Evolutionary conservation across 2,329 filamentous ascomycete genomes (phyloP).

Genomic region (Ceratocystis cacaofunesta): DNA sequence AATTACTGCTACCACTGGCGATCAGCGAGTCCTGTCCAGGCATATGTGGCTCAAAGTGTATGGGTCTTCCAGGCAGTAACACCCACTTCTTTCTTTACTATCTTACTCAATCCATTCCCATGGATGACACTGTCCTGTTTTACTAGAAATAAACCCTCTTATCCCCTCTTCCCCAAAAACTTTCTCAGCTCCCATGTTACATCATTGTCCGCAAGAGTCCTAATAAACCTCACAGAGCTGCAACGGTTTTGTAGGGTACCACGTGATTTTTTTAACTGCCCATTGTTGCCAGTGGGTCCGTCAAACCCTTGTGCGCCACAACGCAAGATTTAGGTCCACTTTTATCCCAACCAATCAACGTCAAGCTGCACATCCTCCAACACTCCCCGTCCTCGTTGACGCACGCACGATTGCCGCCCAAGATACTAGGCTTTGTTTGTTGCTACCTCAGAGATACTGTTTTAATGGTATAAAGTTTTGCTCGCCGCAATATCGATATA

Average conservation of each 20-base stretch:
- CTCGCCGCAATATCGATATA: too few relatives aligned
- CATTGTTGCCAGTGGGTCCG: neutral
- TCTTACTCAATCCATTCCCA: too few relatives aligned
- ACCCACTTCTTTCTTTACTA: too few relatives aligned
- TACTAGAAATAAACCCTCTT: neutral
- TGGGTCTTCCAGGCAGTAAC: neutral
- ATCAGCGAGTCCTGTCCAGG: neutral
- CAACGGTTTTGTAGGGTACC: conserved; percentile 2
- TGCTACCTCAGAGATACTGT: neutral
- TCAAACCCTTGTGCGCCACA: conserved; percentile 15
- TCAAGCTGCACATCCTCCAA: conserved; percentile 15
- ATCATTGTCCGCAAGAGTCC: neutral
- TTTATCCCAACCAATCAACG: conserved; percentile 16
- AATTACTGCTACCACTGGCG: neutral
- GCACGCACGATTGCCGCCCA: conserved; percentile 9
- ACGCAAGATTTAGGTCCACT: conserved; percentile 12
- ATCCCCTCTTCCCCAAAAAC: neutral
- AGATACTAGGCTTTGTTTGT: neutral
- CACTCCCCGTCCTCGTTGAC: conserved; percentile 15
- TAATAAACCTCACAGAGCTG: neutral
- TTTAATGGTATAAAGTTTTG: neutral
- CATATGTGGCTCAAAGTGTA: neutral
- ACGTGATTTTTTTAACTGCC: conserved; percentile 1
- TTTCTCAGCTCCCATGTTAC: neutral
- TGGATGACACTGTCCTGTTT: too few relatives aligned